Evolutionary conservation across 1,139 yeast species (phyloP).

Genomic region (Sugiyamaella xylanicola): DNA sequence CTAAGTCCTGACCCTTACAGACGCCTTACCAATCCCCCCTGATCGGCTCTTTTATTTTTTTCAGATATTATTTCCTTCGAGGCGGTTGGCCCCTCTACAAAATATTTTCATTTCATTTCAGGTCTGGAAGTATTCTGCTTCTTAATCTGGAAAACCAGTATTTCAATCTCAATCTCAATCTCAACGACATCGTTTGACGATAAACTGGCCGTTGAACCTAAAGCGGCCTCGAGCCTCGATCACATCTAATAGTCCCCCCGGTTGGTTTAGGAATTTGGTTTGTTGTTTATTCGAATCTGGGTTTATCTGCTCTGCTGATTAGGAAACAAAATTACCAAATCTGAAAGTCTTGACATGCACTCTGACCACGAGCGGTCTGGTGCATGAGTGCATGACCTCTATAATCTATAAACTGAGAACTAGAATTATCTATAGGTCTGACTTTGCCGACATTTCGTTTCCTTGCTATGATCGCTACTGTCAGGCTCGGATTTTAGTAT

Average conservation of each 20-base stretch:
- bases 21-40: not conserved
- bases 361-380: not conserved
- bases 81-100: not conserved
- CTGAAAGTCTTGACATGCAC: not conserved
- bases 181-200: not conserved
- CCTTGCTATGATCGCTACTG: no score
- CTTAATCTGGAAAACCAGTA: not conserved
- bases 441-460: no score
- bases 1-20: not conserved
- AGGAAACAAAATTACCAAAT: not conserved
- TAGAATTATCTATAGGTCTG: no score
- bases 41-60: not conserved
- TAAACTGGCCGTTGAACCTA: not conserved
- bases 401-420: not conserved
- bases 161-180: not conserved
- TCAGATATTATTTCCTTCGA: not conserved
- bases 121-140: no score
- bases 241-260: not conserved
- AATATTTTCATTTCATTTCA: no score
- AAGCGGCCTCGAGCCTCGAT: not conserved
- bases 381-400: not conserved
- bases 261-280: not conserved
- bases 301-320: not conserved
- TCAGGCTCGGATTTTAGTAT: no score
- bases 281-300: not conserved